Evolutionary conservation across 2,329 filamentous ascomycete species (phyloP).

Genomic region (Phyllosticta citriasiana): DNA sequence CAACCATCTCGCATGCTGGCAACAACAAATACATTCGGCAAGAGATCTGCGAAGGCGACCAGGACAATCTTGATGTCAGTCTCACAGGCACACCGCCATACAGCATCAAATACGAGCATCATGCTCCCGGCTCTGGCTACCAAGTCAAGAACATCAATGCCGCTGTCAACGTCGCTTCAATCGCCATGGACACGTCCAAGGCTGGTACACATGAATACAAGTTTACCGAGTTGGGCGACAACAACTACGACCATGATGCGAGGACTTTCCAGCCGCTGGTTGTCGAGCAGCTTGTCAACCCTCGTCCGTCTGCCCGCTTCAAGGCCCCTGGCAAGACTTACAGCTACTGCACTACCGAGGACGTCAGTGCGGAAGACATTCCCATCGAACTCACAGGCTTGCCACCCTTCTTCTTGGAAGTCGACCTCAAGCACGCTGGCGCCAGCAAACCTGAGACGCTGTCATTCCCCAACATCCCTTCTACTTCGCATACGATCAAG

Average conservation of each 20-base stretch:
- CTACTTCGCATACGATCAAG: conserved; percentile 64
- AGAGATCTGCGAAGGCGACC: conserved; percentile 87
- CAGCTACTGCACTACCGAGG: conserved; percentile 85
- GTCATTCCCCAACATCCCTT: conserved; percentile 67
- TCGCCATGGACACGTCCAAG: conserved; percentile 77
- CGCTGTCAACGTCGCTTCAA: conserved; percentile 62
- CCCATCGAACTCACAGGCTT: conserved; percentile 75
- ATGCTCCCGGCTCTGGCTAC: conserved; percentile 58
- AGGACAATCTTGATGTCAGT: conserved; percentile 75
- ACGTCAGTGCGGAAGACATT: conserved; percentile 73
- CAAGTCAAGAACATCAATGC: conserved; percentile 66
- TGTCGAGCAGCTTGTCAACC: conserved; percentile 74
- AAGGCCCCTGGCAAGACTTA: conserved; percentile 82
- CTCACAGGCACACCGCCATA: conserved; percentile 77
- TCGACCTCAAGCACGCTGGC: conserved; percentile 87
- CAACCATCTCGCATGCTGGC: conserved; percentile 45
- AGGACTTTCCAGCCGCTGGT: conserved; percentile 55
- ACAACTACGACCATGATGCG: conserved; percentile 68
- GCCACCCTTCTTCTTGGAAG: conserved; percentile 80
- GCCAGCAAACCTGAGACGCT: conserved; percentile 71
- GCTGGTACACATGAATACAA: conserved; percentile 78
- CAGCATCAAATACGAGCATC: conserved; percentile 68
- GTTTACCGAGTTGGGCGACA: conserved; percentile 74
- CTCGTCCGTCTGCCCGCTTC: conserved; percentile 74
- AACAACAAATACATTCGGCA: conserved; percentile 57